phyloP scores from a whole-genome alignment of 345 rosid genomes.

The Eucalyptus paniculata region DNA sequence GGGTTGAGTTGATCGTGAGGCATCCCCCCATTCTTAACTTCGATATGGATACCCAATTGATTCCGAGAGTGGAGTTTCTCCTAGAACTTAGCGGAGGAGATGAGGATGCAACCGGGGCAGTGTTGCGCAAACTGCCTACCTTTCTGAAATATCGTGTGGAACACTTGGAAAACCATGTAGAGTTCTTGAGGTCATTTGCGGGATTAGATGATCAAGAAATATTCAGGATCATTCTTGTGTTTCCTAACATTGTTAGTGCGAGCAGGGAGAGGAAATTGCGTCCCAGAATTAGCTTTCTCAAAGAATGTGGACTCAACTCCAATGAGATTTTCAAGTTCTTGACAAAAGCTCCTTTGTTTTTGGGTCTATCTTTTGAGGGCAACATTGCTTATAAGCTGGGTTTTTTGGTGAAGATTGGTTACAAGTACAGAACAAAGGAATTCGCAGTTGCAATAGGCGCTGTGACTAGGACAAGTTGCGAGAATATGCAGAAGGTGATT shows the following conservation, averaged over 20 bases:
- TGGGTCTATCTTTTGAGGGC: constrained; percentile 41
- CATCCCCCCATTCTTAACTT: constrained; percentile 48
- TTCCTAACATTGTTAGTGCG: constrained; percentile 49
- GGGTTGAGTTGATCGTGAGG: constrained; percentile 28
- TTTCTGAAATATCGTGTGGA: constrained; percentile 45
- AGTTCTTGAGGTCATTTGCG: constrained; percentile 47
- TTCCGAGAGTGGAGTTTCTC: constrained; percentile 49
- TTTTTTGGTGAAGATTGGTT: constrained; percentile 57
- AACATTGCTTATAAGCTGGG: constrained; percentile 54
- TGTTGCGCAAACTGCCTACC: constrained; percentile 53
- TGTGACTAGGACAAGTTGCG: not conserved
- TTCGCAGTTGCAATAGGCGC: constrained; percentile 49
- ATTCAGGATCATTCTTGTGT: constrained; percentile 55
- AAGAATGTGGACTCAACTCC: constrained; percentile 55
- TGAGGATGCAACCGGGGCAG: constrained; percentile 31
- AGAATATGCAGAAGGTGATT: not conserved
- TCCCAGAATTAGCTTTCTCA: constrained; percentile 56
- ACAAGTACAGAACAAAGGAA: constrained; percentile 46
- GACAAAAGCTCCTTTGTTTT: constrained; percentile 58
- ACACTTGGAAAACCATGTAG: constrained; percentile 43
- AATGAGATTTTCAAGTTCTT: constrained; percentile 57
- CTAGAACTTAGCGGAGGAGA: constrained; percentile 59
- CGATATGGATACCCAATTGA: constrained; percentile 49
- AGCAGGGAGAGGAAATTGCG: constrained; percentile 61
- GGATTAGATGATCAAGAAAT: constrained; percentile 47